These are phyloP conservation scores for Juglanconis juglandina DNA, from an alignment of 2,329 filamentous ascomycete genomes.

Conservation along the genomic window DNA sequence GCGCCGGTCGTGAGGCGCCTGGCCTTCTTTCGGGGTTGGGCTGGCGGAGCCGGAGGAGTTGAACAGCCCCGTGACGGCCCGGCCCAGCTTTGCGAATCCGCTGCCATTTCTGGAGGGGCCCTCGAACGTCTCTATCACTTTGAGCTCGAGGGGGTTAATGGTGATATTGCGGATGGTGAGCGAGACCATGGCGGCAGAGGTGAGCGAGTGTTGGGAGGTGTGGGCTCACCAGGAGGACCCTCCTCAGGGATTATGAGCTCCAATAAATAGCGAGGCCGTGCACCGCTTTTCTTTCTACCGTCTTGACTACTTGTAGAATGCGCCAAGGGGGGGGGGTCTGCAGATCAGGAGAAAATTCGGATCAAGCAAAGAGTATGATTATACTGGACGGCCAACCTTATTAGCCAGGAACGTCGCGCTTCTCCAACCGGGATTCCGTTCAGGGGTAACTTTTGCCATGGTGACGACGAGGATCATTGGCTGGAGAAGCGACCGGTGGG, in stretches of 20 bases:
- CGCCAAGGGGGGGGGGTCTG: too few relatives aligned
- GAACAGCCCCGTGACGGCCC: conserved; percentile 41
- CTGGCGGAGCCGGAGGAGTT: conserved; percentile 33
- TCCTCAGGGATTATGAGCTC: neutral
- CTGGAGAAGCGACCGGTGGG: too few relatives aligned
- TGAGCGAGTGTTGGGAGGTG: neutral
- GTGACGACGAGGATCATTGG: too few relatives aligned
- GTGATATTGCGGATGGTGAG: conserved; percentile 19
- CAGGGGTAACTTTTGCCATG: too few relatives aligned
- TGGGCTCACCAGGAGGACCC: neutral
- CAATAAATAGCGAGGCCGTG: neutral
- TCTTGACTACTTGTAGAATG: too few relatives aligned
- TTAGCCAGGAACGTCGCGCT: too few relatives aligned
- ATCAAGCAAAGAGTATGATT: too few relatives aligned
- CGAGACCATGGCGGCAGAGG: conserved; percentile 10
- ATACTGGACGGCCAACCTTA: too few relatives aligned
- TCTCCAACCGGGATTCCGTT: too few relatives aligned
- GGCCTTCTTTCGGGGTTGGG: conserved; percentile 23
- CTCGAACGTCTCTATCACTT: conserved; percentile 14
- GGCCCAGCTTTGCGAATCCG: conserved; percentile 15
- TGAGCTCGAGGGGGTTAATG: conserved; percentile 14
- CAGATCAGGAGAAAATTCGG: too few relatives aligned
- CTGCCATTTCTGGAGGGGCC: neutral
- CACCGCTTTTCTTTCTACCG: too few relatives aligned
- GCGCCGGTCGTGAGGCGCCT: conserved; percentile 40